Conservation (phyloP, 768 basidiomycete genomes). For the Tricholoma sp. region DNA sequence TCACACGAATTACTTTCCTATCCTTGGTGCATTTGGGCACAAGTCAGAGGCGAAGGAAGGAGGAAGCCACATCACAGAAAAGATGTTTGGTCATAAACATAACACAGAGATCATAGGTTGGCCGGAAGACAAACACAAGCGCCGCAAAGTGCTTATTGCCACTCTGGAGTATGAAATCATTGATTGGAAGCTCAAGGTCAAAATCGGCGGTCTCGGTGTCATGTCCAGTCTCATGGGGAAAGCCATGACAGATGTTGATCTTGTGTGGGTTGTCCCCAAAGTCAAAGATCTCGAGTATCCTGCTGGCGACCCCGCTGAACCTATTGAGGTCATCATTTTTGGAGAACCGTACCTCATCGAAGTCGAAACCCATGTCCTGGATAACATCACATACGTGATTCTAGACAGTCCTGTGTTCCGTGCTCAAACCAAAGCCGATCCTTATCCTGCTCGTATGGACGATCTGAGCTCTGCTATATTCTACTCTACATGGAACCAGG, state of each 20-base stretch:
- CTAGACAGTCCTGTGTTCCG: conserved; percentile 96
- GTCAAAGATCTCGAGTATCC: conserved; percentile 95
- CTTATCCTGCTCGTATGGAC: conserved; percentile 96
- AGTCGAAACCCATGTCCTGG: conserved; percentile 87
- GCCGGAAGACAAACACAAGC: conserved; percentile 91
- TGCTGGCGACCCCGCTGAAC: conserved; percentile 84
- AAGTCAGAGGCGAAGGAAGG: conserved; percentile 75
- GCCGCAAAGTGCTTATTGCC: conserved; percentile 86
- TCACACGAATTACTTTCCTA: conserved; percentile 82
- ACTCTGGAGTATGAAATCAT: conserved; percentile 96
- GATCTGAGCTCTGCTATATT: conserved; percentile 95
- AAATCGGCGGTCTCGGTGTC: conserved; percentile 96
- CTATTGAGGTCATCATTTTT: conserved; percentile 95
- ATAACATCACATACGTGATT: conserved; percentile 94
- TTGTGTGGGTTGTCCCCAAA: conserved; percentile 92
- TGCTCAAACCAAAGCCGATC: conserved; percentile 92
- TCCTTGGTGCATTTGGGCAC: conserved; percentile 60
- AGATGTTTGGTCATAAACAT: conserved; percentile 63
- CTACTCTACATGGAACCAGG: conserved; percentile 98
- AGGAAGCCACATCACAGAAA: conserved; percentile 56
- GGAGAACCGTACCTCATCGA: conserved; percentile 94
- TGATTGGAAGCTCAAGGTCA: conserved; percentile 97
- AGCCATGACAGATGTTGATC: conserved; percentile 94
- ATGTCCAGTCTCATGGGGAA: conserved; percentile 98
- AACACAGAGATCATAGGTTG: conserved; percentile 85